phyloP scores from a whole-genome alignment of 2,329 filamentous ascomycete species.

The Ophioceras dolichostomum region DNA sequence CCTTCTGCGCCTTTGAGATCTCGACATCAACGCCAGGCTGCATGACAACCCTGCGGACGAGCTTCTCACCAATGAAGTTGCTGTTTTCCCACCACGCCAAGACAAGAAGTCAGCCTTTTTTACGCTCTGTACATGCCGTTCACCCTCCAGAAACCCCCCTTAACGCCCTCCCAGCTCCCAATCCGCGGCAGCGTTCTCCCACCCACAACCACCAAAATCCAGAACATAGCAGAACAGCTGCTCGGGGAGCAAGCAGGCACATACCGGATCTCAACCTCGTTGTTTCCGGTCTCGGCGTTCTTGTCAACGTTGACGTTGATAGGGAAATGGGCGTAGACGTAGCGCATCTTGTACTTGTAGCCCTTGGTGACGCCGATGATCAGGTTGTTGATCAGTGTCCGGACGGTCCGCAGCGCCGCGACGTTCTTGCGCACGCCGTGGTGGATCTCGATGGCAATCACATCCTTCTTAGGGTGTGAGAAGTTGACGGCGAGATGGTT shows the following conservation, averaged over 20 bases:
- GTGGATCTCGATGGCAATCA: slow-evolving; percentile 97
- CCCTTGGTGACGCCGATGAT: slow-evolving; percentile 97
- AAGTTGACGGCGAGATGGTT: slow-evolving; percentile 96
- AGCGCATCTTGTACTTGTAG: slow-evolving; percentile 99
- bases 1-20: slow-evolving; percentile 87
- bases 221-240: too few relatives aligned
- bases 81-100: too few relatives aligned
- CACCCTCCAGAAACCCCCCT: too few relatives aligned
- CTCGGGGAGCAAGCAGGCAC: too few relatives aligned
- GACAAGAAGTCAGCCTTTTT: too few relatives aligned
- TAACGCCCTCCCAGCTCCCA: too few relatives aligned
- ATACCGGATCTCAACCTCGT: slow-evolving; percentile 94
- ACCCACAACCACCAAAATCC: too few relatives aligned
- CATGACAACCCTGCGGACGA: slow-evolving; percentile 86
- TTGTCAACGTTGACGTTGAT: slow-evolving; percentile 99
- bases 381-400: slow-evolving; percentile 97
- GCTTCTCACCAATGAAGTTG: slow-evolving; percentile 99
- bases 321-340: slow-evolving; percentile 99
- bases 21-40: slow-evolving; percentile 82
- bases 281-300: slow-evolving; percentile 79
- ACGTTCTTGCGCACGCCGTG: slow-evolving; percentile 97
- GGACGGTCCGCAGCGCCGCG: slow-evolving; percentile 94
- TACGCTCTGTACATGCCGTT: too few relatives aligned
- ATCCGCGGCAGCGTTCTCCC: too few relatives aligned
- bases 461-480: slow-evolving; percentile 69